Conservation (phyloP, 2,329 filamentous ascomycete genomes). For the Cucurbitaria berberidis region DNA sequence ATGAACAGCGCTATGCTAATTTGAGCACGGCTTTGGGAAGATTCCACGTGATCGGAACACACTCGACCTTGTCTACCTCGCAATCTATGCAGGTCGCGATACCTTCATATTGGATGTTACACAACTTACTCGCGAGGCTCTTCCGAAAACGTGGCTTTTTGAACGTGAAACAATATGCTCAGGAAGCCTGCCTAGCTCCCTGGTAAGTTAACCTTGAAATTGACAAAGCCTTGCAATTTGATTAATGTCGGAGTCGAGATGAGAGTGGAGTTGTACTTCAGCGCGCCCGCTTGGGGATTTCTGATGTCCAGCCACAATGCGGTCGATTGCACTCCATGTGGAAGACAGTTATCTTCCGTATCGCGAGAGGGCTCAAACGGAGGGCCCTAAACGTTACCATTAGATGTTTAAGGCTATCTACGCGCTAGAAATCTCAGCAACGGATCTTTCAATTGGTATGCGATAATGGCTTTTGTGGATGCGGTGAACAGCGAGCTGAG, state of each 20-base stretch:
- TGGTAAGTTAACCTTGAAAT: background rate
- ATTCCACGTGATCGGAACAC: background rate
- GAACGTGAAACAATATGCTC: constrained; percentile 15
- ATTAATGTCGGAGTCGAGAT: background rate
- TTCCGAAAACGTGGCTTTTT: constrained; percentile 25
- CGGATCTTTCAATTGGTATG: background rate
- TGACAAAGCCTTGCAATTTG: background rate
- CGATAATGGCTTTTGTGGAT: background rate
- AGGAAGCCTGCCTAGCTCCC: constrained; percentile 3
- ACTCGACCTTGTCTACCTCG: background rate
- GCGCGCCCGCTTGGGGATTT: background rate
- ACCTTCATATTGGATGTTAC: constrained; percentile 5
- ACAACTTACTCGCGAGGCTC: constrained; percentile 6
- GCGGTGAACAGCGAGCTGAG: background rate
- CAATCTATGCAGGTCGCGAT: constrained; percentile 5
- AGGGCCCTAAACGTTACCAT: constrained; percentile 14
- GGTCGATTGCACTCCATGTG: constrained; percentile 2
- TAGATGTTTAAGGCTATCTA: background rate
- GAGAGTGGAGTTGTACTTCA: background rate
- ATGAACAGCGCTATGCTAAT: background rate
- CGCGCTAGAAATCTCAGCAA: no score
- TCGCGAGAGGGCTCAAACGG: constrained; percentile 7
- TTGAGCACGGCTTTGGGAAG: background rate
- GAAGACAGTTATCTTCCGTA: constrained; percentile 2
- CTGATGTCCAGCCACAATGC: constrained; percentile 5